Evolutionary conservation across 176 grass and related monocot genomes (phyloP), one percentile per base, ranked within the genome.

Genomic region (Carex cristatella): DNA sequence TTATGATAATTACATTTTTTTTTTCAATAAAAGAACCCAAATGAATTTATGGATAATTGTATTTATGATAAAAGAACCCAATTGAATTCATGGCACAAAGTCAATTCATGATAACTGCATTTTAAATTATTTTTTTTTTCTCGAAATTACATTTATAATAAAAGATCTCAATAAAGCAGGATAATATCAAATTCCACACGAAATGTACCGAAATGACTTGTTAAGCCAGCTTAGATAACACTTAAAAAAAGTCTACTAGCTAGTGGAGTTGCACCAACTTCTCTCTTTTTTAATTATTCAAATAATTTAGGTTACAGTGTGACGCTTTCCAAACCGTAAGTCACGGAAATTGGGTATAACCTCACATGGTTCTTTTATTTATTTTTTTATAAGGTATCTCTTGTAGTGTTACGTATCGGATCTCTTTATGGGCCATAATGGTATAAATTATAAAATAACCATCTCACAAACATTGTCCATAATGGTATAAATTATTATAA

Each of bases 281-380:
- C 40, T 53, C 28, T 83, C 38, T 30, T 82, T 82, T 63, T 82
- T 28, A 64, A 65, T 44, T 27, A 65, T 56, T 40, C 61, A 83
- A 51, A 49, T 27, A 11, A 44, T 65, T 4, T 40, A 13, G 46
- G 69, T 54, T 69, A 54, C 14, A 44, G 69, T 69, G 27, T 55
- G 81, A 69, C 18, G 81, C 44, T 32, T 33, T 11, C 35, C 79
- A 81, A 83, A 69, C 37, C 81, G 81, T 1, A 83, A 69, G 19
- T 69, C 81, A 83, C 79, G 79, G 79, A 82, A 82, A 82, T 65
- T 82, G 33, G 79, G 58, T 61, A 80, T 56, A 28, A 16, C 19
- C 5, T 80, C 78, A 62, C 78, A 61, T 80, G 78, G 33, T 72
- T 48, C 37, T 72, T 44, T 72, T 9, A 4, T 71, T 71, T 30